A percentile compares a stretch with the other conserved stretches of the same genome.
These are phyloP conservation scores for Pseudozyma thailandica DNA, from an alignment of 1,284 basidiomycete genomes.

Conservation along the genomic window DNA sequence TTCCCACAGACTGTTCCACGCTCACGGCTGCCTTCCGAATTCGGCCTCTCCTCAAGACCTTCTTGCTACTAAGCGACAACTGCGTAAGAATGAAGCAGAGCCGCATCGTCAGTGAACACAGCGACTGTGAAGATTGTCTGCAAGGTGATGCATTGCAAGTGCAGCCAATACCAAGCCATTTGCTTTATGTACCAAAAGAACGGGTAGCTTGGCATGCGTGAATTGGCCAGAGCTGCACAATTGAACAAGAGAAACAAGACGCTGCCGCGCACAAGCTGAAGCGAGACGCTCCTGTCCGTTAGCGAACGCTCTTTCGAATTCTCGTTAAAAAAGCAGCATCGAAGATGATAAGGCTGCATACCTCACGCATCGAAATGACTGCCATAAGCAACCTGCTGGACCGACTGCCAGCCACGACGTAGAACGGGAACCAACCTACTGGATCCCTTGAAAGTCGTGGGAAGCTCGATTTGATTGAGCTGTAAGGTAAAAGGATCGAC, in stretches of 20 bases:
- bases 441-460: no score
- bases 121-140: no score
- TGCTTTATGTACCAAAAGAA: constrained; percentile 3
- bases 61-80: background rate
- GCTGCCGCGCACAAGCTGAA: background rate
- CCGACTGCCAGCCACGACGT: no score
- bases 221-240: background rate
- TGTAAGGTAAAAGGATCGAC: no score
- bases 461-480: no score
- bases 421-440: no score
- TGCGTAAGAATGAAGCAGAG: background rate
- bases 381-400: no score
- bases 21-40: background rate
- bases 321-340: constrained; percentile 5
- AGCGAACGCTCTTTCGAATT: background rate
- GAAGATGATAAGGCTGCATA: no score
- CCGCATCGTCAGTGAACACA: no score
- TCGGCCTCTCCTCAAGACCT: background rate
- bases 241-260: background rate
- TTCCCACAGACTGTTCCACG: background rate
- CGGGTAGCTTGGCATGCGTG: constrained; percentile 2
- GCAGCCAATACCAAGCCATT: no score
- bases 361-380: no score
- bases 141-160: no score
- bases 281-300: constrained; percentile 5